A percentile compares a stretch with the other conserved stretches of the same genome.
Evolutionary conservation across 768 basidiomycete genomes (phyloP).

Genomic region (Tulasnella sp.): DNA sequence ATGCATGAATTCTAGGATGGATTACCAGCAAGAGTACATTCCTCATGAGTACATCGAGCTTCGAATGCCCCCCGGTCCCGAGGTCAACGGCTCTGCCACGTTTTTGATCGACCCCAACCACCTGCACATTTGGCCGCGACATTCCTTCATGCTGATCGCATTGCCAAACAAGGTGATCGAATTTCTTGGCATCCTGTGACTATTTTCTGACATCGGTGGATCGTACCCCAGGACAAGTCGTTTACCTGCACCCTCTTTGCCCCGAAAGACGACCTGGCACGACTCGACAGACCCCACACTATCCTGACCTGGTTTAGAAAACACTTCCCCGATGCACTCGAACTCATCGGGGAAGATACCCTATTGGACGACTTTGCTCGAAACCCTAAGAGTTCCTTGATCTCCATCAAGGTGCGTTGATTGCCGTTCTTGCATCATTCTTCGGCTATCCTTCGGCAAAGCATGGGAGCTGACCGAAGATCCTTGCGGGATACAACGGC

Average conservation of each 20-base stretch:
- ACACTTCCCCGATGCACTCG: constrained; percentile 84
- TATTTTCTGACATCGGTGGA: constrained; percentile 27
- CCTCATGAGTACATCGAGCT: constrained; percentile 94
- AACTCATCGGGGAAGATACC: constrained; percentile 70
- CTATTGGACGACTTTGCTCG: constrained; percentile 68
- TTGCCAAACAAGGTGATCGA: constrained; percentile 83
- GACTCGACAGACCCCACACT: constrained; percentile 47
- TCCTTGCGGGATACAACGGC: constrained; percentile 19
- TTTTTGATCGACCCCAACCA: constrained; percentile 91
- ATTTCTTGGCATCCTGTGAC: constrained; percentile 22
- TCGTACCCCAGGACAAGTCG: constrained; percentile 68
- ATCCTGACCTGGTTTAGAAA: constrained; percentile 64
- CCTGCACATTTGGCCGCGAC: constrained; percentile 98
- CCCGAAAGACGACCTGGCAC: constrained; percentile 58
- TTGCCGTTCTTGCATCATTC: neutral
- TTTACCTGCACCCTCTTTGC: constrained; percentile 98
- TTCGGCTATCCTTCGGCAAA: constrained; percentile 16
- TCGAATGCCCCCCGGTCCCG: constrained; percentile 71
- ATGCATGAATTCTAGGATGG: constrained; percentile 52
- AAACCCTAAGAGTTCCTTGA: constrained; percentile 83
- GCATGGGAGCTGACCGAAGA: constrained; percentile 1
- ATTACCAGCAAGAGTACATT: constrained; percentile 92
- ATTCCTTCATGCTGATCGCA: constrained; percentile 98
- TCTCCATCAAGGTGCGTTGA: constrained; percentile 77
- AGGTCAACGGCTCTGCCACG: constrained; percentile 45